Evolutionary conservation across 306 rosid species (phyloP).

Genomic region (Casuarina glauca): DNA sequence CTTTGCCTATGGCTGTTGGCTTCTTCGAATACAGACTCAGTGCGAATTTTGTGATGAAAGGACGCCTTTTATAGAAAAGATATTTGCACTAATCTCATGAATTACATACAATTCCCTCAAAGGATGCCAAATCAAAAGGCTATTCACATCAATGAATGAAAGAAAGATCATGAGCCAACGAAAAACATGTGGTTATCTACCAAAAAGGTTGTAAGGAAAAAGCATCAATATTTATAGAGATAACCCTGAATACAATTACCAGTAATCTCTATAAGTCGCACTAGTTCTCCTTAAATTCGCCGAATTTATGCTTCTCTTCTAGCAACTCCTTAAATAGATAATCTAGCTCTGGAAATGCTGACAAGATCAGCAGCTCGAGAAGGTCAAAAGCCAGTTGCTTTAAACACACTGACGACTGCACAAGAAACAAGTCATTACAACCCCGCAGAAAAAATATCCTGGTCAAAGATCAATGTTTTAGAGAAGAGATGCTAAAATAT

Average conservation of each 20-base stretch:
- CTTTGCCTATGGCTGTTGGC: too few relatives aligned
- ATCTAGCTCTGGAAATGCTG: slow-evolving; percentile 84
- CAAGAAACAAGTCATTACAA: slow-evolving; percentile 22
- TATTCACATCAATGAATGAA: slow-evolving; percentile 20
- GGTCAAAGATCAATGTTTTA: slow-evolving; percentile 4
- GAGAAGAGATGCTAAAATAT: background rate
- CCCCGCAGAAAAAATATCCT: background rate
- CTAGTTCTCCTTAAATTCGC: slow-evolving; percentile 35
- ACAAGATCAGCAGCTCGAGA: slow-evolving; percentile 66
- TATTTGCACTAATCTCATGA: slow-evolving; percentile 41
- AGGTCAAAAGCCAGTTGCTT: slow-evolving; percentile 86
- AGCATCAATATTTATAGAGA: too few relatives aligned
- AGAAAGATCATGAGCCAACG: slow-evolving; percentile 7
- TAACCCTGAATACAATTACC: background rate
- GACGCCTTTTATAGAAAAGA: background rate
- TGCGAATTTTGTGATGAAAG: background rate
- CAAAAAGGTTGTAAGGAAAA: background rate
- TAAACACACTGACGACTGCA: slow-evolving; percentile 85
- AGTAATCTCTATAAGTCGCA: background rate
- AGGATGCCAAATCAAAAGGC: slow-evolving; percentile 19
- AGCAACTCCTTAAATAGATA: slow-evolving; percentile 67
- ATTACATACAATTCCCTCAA: slow-evolving; percentile 44
- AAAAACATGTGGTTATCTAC: slow-evolving; percentile 18
- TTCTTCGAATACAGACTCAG: background rate
- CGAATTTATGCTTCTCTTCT: slow-evolving; percentile 73